A percentile compares a stretch with the other conserved stretches of the same genome.
Conservation (phyloP, 768 basidiomycete genomes). For the Crassisporium funariophilum region DNA sequence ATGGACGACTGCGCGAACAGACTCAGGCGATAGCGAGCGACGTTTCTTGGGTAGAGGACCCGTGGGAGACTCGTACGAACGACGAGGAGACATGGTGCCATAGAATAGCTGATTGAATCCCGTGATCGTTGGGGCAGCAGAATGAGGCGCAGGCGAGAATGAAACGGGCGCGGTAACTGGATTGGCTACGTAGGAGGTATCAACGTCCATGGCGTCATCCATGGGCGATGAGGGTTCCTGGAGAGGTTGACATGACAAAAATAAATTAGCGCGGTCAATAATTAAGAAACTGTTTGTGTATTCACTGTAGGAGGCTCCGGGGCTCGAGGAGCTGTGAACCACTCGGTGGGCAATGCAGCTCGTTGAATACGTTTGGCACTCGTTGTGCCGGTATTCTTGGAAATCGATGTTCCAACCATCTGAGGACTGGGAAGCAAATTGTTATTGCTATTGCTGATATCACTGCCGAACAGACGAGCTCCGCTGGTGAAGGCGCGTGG, state of each 20-base stretch:
- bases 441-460: conserved; percentile 59
- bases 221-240: conserved; percentile 45
- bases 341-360: conserved; percentile 64
- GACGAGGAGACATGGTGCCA: conserved; percentile 52
- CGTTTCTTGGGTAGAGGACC: conserved; percentile 52
- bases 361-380: conserved; percentile 59
- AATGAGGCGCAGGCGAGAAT: conserved; percentile 41
- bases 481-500: conserved; percentile 69
- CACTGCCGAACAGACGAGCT: conserved; percentile 71
- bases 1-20: conserved; percentile 36
- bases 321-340: conserved; percentile 41
- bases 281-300: conserved; percentile 23
- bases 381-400: conserved; percentile 37
- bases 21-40: conserved; percentile 61
- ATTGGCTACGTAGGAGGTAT: conserved; percentile 51
- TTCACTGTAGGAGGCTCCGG: conserved; percentile 25
- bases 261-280: conserved; percentile 7
- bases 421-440: conserved; percentile 34
- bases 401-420: conserved; percentile 30
- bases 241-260: conserved; percentile 34
- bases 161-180: conserved; percentile 24
- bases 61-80: conserved; percentile 47
- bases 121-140: conserved; percentile 54
- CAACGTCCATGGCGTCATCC: conserved; percentile 82
- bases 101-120: conserved; percentile 66